phyloP scores from a whole-genome alignment of 306 rosid genomes.

The cucumber (Cucumis sativus) region DNA sequence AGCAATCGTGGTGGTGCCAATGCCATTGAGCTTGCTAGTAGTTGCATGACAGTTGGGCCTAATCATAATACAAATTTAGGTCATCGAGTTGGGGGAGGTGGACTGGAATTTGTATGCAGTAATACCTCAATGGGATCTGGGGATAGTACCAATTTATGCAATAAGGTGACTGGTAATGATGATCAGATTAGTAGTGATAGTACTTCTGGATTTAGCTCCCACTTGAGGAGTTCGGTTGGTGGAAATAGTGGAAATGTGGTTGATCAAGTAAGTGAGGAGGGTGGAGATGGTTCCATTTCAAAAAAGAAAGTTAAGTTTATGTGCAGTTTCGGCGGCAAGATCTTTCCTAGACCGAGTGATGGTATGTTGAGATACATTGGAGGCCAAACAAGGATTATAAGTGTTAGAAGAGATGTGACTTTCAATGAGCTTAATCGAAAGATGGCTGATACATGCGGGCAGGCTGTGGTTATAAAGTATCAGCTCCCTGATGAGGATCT shows the following conservation, averaged over 20 bases:
- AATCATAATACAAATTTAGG: slow-evolving; percentile 32
- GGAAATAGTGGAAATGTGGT: slow-evolving; percentile 19
- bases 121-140: slow-evolving; percentile 25
- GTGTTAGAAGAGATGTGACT: slow-evolving; percentile 58
- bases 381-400: slow-evolving; percentile 78
- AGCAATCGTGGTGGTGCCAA: slow-evolving; percentile 25
- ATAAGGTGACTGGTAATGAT: slow-evolving; percentile 25
- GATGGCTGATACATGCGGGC: slow-evolving; percentile 63
- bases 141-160: slow-evolving; percentile 19
- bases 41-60: slow-evolving; percentile 12
- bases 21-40: slow-evolving; percentile 34
- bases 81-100: slow-evolving; percentile 18
- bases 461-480: slow-evolving; percentile 62
- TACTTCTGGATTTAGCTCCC: slow-evolving; percentile 20
- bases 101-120: slow-evolving; percentile 30
- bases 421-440: slow-evolving; percentile 51
- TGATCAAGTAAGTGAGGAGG: slow-evolving; percentile 46
- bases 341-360: slow-evolving; percentile 79
- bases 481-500: slow-evolving; percentile 93
- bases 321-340: slow-evolving; percentile 87
- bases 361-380: slow-evolving; percentile 88
- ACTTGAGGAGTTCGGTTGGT: slow-evolving; percentile 17
- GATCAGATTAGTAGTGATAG: slow-evolving; percentile 27
- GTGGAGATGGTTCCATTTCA: slow-evolving; percentile 43
- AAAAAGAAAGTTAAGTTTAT: slow-evolving; percentile 63